Percentiles rank a stretch among this genome's conserved stretches.
Conservation (phyloP, 1,284 basidiomycete species). For the Tilletia caries region DNA sequence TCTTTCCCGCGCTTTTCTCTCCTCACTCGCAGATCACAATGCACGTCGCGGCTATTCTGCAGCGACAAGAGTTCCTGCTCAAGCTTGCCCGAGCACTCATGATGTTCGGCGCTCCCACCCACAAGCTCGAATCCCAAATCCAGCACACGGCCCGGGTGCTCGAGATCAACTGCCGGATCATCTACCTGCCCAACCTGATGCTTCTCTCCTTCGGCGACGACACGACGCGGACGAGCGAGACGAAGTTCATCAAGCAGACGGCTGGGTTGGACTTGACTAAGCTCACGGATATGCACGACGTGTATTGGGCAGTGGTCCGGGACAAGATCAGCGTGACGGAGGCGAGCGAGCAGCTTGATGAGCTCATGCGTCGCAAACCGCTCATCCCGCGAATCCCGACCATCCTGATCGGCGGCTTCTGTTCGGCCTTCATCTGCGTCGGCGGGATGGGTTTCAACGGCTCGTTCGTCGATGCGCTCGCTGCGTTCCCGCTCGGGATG, state of each 20-base stretch:
- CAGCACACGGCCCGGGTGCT: constrained; percentile 79
- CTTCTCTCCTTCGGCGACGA: constrained; percentile 63
- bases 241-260: constrained; percentile 61
- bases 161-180: constrained; percentile 75
- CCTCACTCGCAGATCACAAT: constrained; percentile 66
- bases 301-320: constrained; percentile 86
- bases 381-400: constrained; percentile 57
- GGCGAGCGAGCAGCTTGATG: constrained; percentile 70
- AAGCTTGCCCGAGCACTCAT: constrained; percentile 85
- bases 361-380: constrained; percentile 66
- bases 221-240: constrained; percentile 76
- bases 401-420: constrained; percentile 74
- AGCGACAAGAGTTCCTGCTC: constrained; percentile 82
- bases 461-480: constrained; percentile 74
- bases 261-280: constrained; percentile 47
- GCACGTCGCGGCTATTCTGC: constrained; percentile 80
- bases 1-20: too few species aligned
- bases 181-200: constrained; percentile 82
- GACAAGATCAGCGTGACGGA: constrained; percentile 78
- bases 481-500: constrained; percentile 74
- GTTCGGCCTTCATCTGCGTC: constrained; percentile 68
- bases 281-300: constrained; percentile 66
- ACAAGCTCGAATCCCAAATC: constrained; percentile 81
- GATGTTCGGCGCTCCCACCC: constrained; percentile 91
- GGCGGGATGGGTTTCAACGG: constrained; percentile 60